These are phyloP conservation scores for Nakataea oryzae DNA, from an alignment of 2,329 filamentous ascomycete genomes.

Conservation along the genomic window DNA sequence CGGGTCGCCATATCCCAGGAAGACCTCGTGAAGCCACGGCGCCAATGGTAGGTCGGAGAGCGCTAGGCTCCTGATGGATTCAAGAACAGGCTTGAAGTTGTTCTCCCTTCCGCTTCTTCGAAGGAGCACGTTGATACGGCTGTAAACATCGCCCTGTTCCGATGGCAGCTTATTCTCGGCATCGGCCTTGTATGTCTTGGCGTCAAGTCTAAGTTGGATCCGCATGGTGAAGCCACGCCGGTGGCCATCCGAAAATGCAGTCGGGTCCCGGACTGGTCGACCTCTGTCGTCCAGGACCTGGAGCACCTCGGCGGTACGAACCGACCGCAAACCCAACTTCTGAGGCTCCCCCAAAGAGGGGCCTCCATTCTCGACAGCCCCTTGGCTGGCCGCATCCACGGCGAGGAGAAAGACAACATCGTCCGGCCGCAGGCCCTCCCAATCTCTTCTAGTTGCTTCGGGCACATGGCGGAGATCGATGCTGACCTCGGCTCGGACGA, in stretches of 20 bases:
- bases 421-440: constrained; percentile 77
- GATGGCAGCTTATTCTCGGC: constrained; percentile 44
- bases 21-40: constrained; percentile 91
- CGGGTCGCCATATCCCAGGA: constrained; percentile 93
- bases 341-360: constrained; percentile 38
- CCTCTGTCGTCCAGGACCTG: constrained; percentile 82
- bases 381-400: constrained; percentile 51
- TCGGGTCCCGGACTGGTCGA: constrained; percentile 54
- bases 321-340: constrained; percentile 54
- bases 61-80: constrained; percentile 80
- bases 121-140: constrained; percentile 74
- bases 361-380: constrained; percentile 41
- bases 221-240: constrained; percentile 51
- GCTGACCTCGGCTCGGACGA: constrained; percentile 76
- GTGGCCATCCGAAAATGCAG: constrained; percentile 52
- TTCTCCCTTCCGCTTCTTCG: constrained; percentile 82
- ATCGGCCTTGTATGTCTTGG: constrained; percentile 68
- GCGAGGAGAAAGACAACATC: constrained; percentile 85
- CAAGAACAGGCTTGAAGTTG: constrained; percentile 89
- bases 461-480: constrained; percentile 75
- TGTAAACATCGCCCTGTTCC: constrained; percentile 59
- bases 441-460: constrained; percentile 68
- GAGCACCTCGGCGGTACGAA: constrained; percentile 77
- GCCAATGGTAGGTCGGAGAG: constrained; percentile 79
- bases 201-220: constrained; percentile 73